Evolutionary conservation across 441 rosid species (phyloP), one percentile per base, ranked within the genome.

Genomic region (Viola pubescens): DNA sequence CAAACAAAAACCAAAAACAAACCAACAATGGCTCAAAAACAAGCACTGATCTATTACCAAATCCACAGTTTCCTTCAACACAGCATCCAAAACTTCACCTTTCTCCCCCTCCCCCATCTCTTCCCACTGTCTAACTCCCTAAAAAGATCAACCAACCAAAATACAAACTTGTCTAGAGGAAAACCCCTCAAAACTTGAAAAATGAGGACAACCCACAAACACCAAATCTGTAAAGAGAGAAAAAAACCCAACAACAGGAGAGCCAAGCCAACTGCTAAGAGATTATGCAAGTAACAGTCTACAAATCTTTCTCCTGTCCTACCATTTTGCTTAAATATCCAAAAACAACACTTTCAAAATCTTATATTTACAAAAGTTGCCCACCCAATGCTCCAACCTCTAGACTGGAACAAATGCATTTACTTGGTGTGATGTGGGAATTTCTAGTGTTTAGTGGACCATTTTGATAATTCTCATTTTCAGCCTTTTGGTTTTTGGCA

Each of bases 41-140:
- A 47, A 10, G 54, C 43, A 51, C 74, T 78, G 94, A 90, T 90
- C 94, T 75, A 54, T 81, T 85, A 89, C 97, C 95, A 89, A 81
- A 83, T 89, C 97, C 75, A 89, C 97, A 40, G 86, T 68, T 81
- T 89, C 95, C 78, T 89, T 89, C 81, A 87, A 61, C 14, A 87
- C 91, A 47, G 89, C 95, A 53, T 89, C 95, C 75, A 89, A 76
- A 61, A 80, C 84, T 71, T 89, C 97, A 70, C 67, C 74, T 63
- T 87, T 83, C 13, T 78, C 90, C 47, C 71, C 91, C 95, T 82
- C 81, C 60, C 76, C 62, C 48, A 60, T 63, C 37, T 54, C 59
- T 46, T 48, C 53, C 42, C 48, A 34, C 37, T 10, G 59, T 52
- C 56, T 39, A 37, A 50, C 37, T 65, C 72, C 19, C 52, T 56